Evolutionary conservation across 2,329 filamentous ascomycete genomes (phyloP).

Genomic region (Cercospora sp.): DNA sequence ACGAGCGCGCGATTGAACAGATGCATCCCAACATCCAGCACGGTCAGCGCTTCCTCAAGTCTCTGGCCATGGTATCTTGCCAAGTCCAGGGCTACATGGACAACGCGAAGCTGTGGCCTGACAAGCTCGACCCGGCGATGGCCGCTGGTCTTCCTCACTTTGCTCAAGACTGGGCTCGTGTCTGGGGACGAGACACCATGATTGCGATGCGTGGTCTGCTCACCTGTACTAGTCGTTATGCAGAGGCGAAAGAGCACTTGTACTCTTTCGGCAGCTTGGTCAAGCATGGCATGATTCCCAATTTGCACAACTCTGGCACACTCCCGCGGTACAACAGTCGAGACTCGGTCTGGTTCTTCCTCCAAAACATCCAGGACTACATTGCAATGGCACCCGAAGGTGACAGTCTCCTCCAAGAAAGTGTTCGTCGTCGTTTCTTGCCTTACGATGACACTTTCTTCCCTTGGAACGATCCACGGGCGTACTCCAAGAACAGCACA

Average conservation of each 20-base stretch:
- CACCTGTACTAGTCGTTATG: conserved; percentile 83
- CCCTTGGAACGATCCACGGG: conserved; percentile 72
- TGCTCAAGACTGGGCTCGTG: conserved; percentile 87
- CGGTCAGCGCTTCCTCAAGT: conserved; percentile 86
- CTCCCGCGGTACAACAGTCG: conserved; percentile 91
- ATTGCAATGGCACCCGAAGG: conserved; percentile 78
- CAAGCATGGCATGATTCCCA: conserved; percentile 98
- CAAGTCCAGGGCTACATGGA: conserved; percentile 88
- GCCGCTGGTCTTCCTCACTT: conserved; percentile 95
- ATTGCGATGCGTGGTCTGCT: conserved; percentile 92
- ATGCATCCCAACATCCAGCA: conserved; percentile 75
- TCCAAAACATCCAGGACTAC: conserved; percentile 96
- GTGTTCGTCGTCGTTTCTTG: conserved; percentile 80
- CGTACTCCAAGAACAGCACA: conserved; percentile 81
- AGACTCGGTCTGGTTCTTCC: conserved; percentile 96
- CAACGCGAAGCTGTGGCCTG: conserved; percentile 86
- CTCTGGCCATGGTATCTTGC: conserved; percentile 84
- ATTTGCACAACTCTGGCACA: conserved; percentile 82
- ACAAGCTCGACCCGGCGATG: conserved; percentile 79
- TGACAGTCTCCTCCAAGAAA: conserved; percentile 69
- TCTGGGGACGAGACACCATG: conserved; percentile 96
- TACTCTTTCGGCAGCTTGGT: conserved; percentile 91
- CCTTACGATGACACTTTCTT: conserved; percentile 98
- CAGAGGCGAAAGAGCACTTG: conserved; percentile 90
- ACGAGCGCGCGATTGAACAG: conserved; percentile 73